Evolutionary conservation across 345 rosid species (phyloP).

Genomic region (Clarkia xantiana): DNA sequence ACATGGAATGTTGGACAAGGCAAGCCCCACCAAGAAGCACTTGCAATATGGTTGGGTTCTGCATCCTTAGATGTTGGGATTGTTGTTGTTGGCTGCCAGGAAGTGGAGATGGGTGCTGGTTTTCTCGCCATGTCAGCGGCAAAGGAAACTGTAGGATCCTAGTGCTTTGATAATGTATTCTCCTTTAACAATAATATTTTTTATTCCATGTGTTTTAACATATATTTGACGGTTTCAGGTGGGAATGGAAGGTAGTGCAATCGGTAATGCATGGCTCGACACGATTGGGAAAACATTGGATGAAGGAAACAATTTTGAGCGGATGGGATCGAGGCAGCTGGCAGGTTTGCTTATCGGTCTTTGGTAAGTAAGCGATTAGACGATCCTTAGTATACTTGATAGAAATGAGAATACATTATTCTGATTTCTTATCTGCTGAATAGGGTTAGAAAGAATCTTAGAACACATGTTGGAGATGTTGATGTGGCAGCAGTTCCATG

Average conservation of each 20-base stretch:
- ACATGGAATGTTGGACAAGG: slow-evolving; percentile 99
- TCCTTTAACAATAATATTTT: too few species aligned
- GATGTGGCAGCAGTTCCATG: slow-evolving; percentile 98
- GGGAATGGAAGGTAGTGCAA: slow-evolving; percentile 84
- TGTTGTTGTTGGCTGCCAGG: slow-evolving; percentile 85
- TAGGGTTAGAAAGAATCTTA: slow-evolving; percentile 82
- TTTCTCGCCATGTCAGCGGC: slow-evolving; percentile 99
- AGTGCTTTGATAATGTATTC: too few species aligned
- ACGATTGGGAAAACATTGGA: slow-evolving; percentile 73
- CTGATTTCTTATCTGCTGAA: slow-evolving; percentile 12
- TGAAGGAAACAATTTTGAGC: slow-evolving; percentile 69
- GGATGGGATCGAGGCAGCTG: slow-evolving; percentile 94
- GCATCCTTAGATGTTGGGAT: slow-evolving; percentile 73
- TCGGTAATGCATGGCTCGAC: slow-evolving; percentile 92
- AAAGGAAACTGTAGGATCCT: slow-evolving; percentile 67
- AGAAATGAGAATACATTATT: background rate
- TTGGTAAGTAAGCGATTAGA: slow-evolving; percentile 34
- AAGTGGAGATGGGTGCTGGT: slow-evolving; percentile 98
- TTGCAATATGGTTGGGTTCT: slow-evolving; percentile 74
- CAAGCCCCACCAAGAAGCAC: slow-evolving; percentile 61
- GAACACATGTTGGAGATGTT: slow-evolving; percentile 84
- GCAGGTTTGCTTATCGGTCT: slow-evolving; percentile 84
- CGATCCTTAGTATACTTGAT: too few species aligned
- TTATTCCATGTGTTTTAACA: too few species aligned
- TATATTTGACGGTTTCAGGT: too few species aligned